These are phyloP conservation scores for Fusarium papillatum DNA, from an alignment of 2,329 filamentous ascomycete genomes.

Conservation along the genomic window DNA sequence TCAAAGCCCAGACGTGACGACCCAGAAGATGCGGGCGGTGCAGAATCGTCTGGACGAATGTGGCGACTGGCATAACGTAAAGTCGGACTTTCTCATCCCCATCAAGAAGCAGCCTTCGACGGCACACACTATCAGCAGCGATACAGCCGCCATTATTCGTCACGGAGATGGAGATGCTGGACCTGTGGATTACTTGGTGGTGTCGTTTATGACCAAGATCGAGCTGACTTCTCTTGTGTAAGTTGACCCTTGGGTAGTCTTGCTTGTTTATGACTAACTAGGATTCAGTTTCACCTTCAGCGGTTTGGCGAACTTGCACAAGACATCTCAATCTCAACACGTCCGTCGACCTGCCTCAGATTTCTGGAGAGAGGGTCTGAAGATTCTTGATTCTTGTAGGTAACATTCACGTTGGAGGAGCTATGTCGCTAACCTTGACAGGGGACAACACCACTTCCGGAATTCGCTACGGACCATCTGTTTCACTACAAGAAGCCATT, in stretches of 20 bases:
- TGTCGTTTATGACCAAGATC: slow-evolving; percentile 72
- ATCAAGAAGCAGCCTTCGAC: slow-evolving; percentile 65
- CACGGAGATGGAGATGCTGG: slow-evolving; percentile 56
- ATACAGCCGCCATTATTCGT: slow-evolving; percentile 68
- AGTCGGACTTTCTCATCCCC: slow-evolving; percentile 67
- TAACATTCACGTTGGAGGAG: background rate
- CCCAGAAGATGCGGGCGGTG: slow-evolving; percentile 72
- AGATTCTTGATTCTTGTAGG: slow-evolving; percentile 62
- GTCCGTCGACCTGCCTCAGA: slow-evolving; percentile 50
- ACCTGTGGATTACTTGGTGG: slow-evolving; percentile 67
- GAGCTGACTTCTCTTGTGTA: slow-evolving; percentile 70
- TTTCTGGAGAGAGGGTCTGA: slow-evolving; percentile 58
- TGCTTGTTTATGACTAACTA: slow-evolving; percentile 27
- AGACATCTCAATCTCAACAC: slow-evolving; percentile 45
- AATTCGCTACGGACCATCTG: slow-evolving; percentile 55
- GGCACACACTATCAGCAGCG: slow-evolving; percentile 66
- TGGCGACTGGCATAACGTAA: slow-evolving; percentile 61
- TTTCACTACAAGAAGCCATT: slow-evolving; percentile 70
- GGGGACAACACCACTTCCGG: slow-evolving; percentile 53
- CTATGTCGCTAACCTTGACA: slow-evolving; percentile 30
- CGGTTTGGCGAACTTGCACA: slow-evolving; percentile 61
- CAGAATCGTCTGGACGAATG: slow-evolving; percentile 73
- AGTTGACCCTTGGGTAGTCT: slow-evolving; percentile 42
- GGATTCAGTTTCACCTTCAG: slow-evolving; percentile 66
- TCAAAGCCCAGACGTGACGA: slow-evolving; percentile 68